These are phyloP conservation scores for Trichoderma parareesei DNA, from an alignment of 495 filamentous ascomycete genomes.

Conservation along the genomic window DNA sequence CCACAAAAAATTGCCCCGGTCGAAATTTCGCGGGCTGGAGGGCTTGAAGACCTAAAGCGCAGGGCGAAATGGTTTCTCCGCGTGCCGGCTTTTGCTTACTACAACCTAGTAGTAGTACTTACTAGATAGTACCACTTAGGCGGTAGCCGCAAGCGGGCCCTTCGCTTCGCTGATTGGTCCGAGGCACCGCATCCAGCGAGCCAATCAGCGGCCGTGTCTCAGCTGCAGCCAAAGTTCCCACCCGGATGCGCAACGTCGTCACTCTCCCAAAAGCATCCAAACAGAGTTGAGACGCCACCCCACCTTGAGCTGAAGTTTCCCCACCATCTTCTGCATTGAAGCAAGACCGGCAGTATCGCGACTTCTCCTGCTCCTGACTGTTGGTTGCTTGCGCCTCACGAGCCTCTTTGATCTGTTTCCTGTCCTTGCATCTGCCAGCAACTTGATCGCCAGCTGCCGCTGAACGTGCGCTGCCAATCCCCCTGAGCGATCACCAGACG, in stretches of 20 bases:
- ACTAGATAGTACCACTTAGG: too few relatives aligned
- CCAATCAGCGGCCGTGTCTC: slow-evolving; percentile 1
- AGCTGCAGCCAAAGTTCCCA: neutral
- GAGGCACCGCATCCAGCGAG: neutral
- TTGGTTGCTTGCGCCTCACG: slow-evolving; percentile 2
- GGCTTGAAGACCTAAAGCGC: slow-evolving; percentile 15
- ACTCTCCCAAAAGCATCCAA: slow-evolving; percentile 12
- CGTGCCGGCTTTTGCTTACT: neutral
- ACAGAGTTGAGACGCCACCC: neutral
- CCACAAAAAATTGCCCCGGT: slow-evolving; percentile 13
- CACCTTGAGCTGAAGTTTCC: slow-evolving; percentile 4
- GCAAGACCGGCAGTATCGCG: slow-evolving; percentile 6
- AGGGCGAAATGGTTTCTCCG: slow-evolving; percentile 1
- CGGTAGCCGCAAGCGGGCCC: neutral
- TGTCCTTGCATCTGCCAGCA: neutral
- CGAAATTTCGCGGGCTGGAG: slow-evolving; percentile 6
- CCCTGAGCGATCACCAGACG: neutral
- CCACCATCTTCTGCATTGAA: slow-evolving; percentile 1
- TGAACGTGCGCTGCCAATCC: neutral
- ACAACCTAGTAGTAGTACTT: too few relatives aligned
- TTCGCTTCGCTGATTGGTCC: slow-evolving; percentile 1
- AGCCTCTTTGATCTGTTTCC: neutral
- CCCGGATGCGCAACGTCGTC: slow-evolving; percentile 11
- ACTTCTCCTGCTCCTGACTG: neutral
- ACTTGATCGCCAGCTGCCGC: neutral